Base-by-base conservation (phyloP, 148 eudicot species). In the Selenicereus undatus region DNA sequence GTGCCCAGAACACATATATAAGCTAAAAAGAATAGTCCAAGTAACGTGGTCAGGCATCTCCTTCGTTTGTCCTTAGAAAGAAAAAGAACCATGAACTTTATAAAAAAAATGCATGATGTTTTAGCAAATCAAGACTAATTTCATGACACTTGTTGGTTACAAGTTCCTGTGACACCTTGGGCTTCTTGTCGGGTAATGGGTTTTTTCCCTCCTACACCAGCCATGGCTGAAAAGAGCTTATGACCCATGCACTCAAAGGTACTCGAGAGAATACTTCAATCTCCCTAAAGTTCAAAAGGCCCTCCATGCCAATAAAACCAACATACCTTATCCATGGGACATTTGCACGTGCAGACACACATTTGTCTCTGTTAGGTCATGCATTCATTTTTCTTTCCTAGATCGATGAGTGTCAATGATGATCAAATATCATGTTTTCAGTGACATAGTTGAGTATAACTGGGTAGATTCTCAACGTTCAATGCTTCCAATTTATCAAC, bases 201-300 rank as follows among this genome's bases (percentile, higher is more conserved):
- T 32, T 58, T 71, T 17, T 73, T 78, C 5, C 32, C 32, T 32
- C 1, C 82, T 51, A 21, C 32, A 39, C 50, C 85, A 96, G 98
- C 95, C 99, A 74, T 93, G 98, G 97, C 91, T 93, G 95, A 85
- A 79, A 32, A 88, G 98, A 91, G 97, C 93, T 52, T 96, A 92
- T 79, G 99, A 96, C 79, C 99, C 99, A 60, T 96, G 99, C 84
- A 93, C 95, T 0, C 98, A 92, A 83, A 88, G 90, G 80, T 89
- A 96, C 86, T 89, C 99, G 5, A 80, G 82, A 65, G 78, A 76
- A 69, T 96, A 96, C 88, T 96, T 91, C 88, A 96, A 96, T 87
- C 90, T 77, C 62, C 97, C 94, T 43, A 97, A 93, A 75, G 98
- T 96, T 83, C 99, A 96, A 78, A 82, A 84, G 79, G 98, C 99